These are phyloP conservation scores for Glaciozyma antarctica DNA, from an alignment of 768 basidiomycete genomes.

Conservation along the genomic window DNA sequence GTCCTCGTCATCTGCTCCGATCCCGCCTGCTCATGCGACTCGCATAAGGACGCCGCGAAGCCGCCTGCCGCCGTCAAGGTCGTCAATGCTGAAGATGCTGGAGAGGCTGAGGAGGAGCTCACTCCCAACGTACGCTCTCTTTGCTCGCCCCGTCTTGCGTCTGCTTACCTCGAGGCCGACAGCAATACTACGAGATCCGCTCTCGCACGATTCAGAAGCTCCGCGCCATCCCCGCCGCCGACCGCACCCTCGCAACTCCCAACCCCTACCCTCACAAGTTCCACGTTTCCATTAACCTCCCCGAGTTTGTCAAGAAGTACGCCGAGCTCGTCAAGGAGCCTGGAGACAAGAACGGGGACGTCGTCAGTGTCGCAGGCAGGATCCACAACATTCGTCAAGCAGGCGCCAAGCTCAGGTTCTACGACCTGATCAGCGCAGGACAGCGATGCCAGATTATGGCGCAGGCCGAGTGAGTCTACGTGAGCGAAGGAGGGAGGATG, in stretches of 20 bases:
- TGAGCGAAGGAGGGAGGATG: background rate
- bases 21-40: background rate
- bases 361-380: conserved; percentile 71
- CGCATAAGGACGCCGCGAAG: conserved; percentile 39
- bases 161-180: background rate
- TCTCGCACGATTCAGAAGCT: conserved; percentile 78
- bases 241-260: conserved; percentile 44
- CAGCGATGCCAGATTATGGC: conserved; percentile 93
- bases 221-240: conserved; percentile 57
- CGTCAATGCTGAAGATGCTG: conserved; percentile 36
- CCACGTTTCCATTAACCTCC: conserved; percentile 67
- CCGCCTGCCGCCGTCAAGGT: conserved; percentile 37
- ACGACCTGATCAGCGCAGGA: conserved; percentile 88
- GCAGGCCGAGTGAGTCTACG: conserved; percentile 56
- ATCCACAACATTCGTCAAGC: conserved; percentile 80
- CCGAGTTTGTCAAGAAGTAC: conserved; percentile 62
- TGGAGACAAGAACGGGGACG: conserved; percentile 47
- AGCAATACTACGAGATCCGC: conserved; percentile 97
- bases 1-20: background rate
- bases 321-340: conserved; percentile 44
- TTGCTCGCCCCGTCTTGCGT: background rate
- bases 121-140: conserved; percentile 68
- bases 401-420: conserved; percentile 78
- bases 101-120: conserved; percentile 67
- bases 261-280: conserved; percentile 99